phyloP scores from a whole-genome alignment of 2,329 filamentous ascomycete genomes.

The Orbilia ellipsospora region DNA sequence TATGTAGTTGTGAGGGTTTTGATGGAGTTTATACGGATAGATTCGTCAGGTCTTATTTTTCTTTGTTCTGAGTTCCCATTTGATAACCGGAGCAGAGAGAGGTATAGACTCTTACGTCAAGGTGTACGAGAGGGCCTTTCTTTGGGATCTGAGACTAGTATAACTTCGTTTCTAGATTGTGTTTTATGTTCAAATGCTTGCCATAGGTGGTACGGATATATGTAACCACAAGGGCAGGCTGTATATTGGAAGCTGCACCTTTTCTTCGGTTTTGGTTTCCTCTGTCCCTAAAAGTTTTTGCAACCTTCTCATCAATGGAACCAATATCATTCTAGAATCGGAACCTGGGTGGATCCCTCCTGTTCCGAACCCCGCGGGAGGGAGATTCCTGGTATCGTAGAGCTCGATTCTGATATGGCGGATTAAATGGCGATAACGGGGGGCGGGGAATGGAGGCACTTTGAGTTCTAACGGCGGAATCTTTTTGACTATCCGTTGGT shows the following conservation, averaged over 20 bases:
- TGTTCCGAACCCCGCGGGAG: not conserved
- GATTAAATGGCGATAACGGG: constrained; percentile 2
- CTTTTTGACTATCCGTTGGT: not conserved
- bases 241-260: too few species aligned
- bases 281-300: not conserved
- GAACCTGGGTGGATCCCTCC: not conserved
- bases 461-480: not conserved
- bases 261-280: too few species aligned
- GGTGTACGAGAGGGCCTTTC: not conserved
- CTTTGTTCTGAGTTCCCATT: not conserved
- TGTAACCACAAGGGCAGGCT: not conserved
- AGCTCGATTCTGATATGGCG: not conserved
- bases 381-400: not conserved
- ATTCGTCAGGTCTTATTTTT: not conserved
- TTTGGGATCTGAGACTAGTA: not conserved
- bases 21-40: not conserved
- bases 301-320: not conserved
- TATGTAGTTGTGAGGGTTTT: too few species aligned
- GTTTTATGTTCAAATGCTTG: not conserved
- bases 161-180: not conserved
- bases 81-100: not conserved
- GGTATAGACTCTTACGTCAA: not conserved
- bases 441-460: not conserved
- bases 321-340: not conserved
- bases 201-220: not conserved